Evolutionary conservation across 2,329 filamentous ascomycete genomes (phyloP).

Genomic region (Tolypocladium guangdongense): DNA sequence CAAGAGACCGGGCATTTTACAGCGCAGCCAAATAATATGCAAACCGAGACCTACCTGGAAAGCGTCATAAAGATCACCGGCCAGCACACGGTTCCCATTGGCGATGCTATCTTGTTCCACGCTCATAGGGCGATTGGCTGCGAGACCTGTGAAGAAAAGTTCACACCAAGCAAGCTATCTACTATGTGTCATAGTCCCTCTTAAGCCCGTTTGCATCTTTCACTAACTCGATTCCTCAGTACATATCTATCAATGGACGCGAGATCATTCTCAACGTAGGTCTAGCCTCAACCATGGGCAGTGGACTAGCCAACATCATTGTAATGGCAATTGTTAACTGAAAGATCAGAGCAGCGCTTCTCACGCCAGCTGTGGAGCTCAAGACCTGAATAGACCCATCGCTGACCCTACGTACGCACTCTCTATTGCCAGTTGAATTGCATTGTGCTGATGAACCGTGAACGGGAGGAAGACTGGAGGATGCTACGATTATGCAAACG

Average conservation of each 20-base stretch:
- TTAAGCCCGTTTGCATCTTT: too few species aligned
- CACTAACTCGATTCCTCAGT: background rate
- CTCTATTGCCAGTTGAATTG: slow-evolving; percentile 46
- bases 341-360: slow-evolving; percentile 40
- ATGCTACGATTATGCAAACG: slow-evolving; percentile 34
- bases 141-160: slow-evolving; percentile 25
- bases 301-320: too few species aligned
- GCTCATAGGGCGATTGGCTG: slow-evolving; percentile 20
- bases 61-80: slow-evolving; percentile 19
- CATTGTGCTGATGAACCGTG: slow-evolving; percentile 10
- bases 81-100: slow-evolving; percentile 24
- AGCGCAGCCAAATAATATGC: slow-evolving; percentile 21
- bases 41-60: slow-evolving; percentile 22
- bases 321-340: too few species aligned
- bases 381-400: slow-evolving; percentile 42
- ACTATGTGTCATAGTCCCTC: background rate
- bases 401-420: too few species aligned
- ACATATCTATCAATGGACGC: slow-evolving; percentile 37
- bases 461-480: slow-evolving; percentile 48
- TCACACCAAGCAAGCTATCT: slow-evolving; percentile 4
- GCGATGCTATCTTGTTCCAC: slow-evolving; percentile 26
- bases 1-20: slow-evolving; percentile 26
- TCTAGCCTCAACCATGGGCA: too few species aligned
- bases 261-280: slow-evolving; percentile 55
- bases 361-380: slow-evolving; percentile 51